Base-by-base conservation (phyloP, 164 flowering plant genomes). In the Chimonanthus praecox region DNA sequence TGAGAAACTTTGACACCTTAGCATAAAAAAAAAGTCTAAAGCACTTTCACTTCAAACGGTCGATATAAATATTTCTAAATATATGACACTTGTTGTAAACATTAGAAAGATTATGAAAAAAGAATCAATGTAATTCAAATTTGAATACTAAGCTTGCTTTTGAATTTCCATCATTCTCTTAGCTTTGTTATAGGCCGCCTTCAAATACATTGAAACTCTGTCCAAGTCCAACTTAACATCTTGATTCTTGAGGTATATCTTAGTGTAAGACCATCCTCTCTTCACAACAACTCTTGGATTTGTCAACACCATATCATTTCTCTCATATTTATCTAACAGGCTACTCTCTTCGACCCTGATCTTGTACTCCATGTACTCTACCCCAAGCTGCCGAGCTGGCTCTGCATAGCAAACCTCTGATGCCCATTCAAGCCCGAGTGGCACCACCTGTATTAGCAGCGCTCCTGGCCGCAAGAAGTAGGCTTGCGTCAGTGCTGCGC, bases 161-260 rank as follows among this genome's bases (percentile, higher is more conserved):
- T 76, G 70, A 43, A 51, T 81, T 3, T 71, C 81, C 87, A 85
- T 83, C 64, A 84, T 80, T 13, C 18, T 61, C 69, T 74, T 81
- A 7, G 87, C 88, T 44, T 79, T 85, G 68, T 63, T 20, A 74
- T 79, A 87, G 10, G 82, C 84, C 48, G 62, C 58, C 72, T 75
- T 76, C 82, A 88, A 70, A 51, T 77, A 81, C 16, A 16, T 66
- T 48, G 81, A 76, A 78, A 88, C 74, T 67, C 86, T 83, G 33
- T 2, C 75, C 80, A 82, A 65, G 81, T 88, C 83, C 69, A 89
- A 47, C 45, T 15, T 84, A 20, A 89, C 85, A 78, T 87, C 71
- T 78, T 88, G 91, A 20, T 75, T 75, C 73, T 82, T 84, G 74
- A 87, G 72, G 70, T 87, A 88, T 20, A 84, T 69, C 16, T 65